Base-by-base conservation (phyloP, 192 early-diverging fungal genomes). In the Podochytrium sp. region DNA sequence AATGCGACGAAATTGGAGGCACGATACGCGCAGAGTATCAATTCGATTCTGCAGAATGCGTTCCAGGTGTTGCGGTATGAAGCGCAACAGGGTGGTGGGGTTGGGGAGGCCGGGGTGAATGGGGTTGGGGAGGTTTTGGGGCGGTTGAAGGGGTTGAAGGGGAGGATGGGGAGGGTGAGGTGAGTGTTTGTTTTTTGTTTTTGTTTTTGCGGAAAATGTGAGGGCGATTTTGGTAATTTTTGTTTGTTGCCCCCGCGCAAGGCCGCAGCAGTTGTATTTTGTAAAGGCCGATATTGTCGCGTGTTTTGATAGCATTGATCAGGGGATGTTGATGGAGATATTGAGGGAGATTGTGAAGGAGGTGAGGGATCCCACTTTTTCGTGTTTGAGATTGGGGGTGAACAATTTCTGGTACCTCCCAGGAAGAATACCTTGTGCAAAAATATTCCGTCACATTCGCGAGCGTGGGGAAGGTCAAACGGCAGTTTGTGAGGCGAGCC, bases 301-400 rank as follows among this genome's bases (percentile, higher is more conserved):
- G 35, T 91, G 91, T 27, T 97, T 91, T 71, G 94, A 97, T 73
- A 89, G 87, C n/a, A 94, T 97, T 55, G 80, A 88, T 6, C 96
- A 94, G 61, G 78, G 62, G 33, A 87, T 86, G 52, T 77, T 97
- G 20, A 66, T 92, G 23, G 41, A 80, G 0, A 80, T 91, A 38
- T 49, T 93, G 39, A 42, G 82, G 27, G 62, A 68, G 3, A 64
- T 86, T 0, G 20, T 93, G 16, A 53, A 75, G 10, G 84, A 92
- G 65, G 89, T 91, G 60, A 33, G 71, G 10, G 23, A 6, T 25
- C 1, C 25, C 49, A 72, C 29, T 55, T 42, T 38, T 66, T 32
- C 12, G 20, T 29, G 30, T 10, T 55, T 55, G 7, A 55, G 20
- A 10, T 27, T 27, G 12, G 7, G 30, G 20, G 23, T 25, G 10